These are phyloP conservation scores for Pisolithus albus DNA, from an alignment of 768 basidiomycete genomes.

Conservation along the genomic window DNA sequence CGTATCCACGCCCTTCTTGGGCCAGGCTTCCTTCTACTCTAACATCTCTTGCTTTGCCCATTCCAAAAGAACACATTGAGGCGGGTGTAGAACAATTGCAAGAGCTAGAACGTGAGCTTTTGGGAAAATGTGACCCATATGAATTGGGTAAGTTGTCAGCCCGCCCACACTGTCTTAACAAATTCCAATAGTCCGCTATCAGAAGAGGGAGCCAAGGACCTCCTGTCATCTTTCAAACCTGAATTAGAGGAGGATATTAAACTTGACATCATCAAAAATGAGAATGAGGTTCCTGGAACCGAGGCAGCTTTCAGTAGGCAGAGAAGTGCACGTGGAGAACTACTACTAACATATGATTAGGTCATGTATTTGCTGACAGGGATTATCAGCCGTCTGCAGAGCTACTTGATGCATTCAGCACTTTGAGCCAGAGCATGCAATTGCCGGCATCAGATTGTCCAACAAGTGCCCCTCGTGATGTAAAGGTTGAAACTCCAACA, in stretches of 20 bases:
- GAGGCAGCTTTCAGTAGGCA: too few species aligned
- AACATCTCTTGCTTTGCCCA: constrained; percentile 14
- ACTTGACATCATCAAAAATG: background rate
- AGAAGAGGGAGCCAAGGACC: background rate
- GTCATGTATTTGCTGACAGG: background rate
- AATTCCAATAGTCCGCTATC: background rate
- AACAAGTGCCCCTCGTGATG: background rate
- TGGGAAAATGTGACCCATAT: background rate
- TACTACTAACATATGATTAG: too few species aligned
- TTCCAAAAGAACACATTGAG: background rate
- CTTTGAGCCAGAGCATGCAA: background rate
- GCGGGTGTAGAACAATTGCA: background rate
- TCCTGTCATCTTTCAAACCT: background rate
- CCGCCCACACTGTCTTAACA: background rate
- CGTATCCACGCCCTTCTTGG: constrained; percentile 25
- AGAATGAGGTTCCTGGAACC: background rate
- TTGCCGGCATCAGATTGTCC: too few species aligned
- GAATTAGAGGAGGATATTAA: background rate
- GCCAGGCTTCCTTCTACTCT: constrained; percentile 13
- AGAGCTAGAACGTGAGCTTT: background rate
- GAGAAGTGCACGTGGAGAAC: too few species aligned
- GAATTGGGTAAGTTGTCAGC: background rate
- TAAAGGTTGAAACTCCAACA: too few species aligned
- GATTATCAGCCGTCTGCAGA: background rate
- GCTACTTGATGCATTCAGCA: background rate